Evolutionary conservation across 2,329 filamentous ascomycete species (phyloP).

Genomic region (Zopfia rhizophila): DNA sequence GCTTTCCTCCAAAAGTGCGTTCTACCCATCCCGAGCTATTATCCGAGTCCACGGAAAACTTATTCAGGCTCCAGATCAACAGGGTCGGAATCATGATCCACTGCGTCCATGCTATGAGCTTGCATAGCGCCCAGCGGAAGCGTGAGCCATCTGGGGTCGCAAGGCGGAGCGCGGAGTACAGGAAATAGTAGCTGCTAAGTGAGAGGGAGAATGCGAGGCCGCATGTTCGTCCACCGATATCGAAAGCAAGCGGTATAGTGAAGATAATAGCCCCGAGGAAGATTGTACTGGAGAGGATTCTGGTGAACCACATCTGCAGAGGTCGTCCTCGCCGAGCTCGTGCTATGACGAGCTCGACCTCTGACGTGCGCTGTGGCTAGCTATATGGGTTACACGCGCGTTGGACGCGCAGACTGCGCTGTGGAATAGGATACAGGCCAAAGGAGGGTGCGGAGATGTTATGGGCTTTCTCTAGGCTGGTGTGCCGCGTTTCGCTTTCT

Average conservation of each 20-base stretch:
- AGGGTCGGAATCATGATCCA: constrained; percentile 87
- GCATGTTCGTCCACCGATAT: constrained; percentile 94
- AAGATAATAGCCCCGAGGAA: constrained; percentile 94
- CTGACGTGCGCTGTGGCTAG: constrained; percentile 33
- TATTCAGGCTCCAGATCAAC: constrained; percentile 93
- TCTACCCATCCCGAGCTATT: constrained; percentile 79
- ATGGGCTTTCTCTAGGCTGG: constrained; percentile 24
- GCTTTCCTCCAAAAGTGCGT: constrained; percentile 76
- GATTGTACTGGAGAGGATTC: constrained; percentile 79
- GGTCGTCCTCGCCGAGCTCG: constrained; percentile 58
- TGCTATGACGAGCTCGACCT: constrained; percentile 55
- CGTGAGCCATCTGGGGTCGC: constrained; percentile 81
- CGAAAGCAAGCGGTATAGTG: constrained; percentile 95
- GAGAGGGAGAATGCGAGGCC: constrained; percentile 93
- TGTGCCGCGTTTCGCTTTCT: constrained; percentile 28
- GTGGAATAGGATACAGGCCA: constrained; percentile 22
- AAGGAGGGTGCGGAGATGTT: constrained; percentile 21
- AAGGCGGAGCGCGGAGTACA: constrained; percentile 83
- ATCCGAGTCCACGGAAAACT: constrained; percentile 91
- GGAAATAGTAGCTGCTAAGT: constrained; percentile 88
- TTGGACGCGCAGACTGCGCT: constrained; percentile 44
- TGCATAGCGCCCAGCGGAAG: constrained; percentile 76
- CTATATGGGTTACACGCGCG: constrained; percentile 31
- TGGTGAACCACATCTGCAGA: constrained; percentile 83
- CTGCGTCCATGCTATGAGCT: constrained; percentile 78